These are phyloP conservation scores for Kappamyces sp. DNA, from an alignment of 192 early-diverging fungal genomes.

Conservation along the genomic window DNA sequence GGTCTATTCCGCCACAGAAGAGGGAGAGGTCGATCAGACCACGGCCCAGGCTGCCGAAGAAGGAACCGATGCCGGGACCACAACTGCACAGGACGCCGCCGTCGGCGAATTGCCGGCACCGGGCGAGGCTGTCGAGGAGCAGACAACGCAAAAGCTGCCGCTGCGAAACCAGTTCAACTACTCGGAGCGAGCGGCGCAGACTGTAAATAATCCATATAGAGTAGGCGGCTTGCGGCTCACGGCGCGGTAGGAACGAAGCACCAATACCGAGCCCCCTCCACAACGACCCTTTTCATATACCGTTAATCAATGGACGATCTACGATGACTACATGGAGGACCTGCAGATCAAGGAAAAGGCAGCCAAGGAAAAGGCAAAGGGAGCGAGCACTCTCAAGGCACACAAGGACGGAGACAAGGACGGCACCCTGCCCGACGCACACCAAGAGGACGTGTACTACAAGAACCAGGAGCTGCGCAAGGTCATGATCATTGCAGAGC, in stretches of 20 bases:
- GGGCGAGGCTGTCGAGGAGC: conserved; percentile 27
- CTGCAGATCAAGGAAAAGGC: conserved; percentile 48
- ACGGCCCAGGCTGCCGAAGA: conserved; percentile 23
- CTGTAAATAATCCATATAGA: conserved; percentile 53
- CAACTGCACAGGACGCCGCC: conserved; percentile 8
- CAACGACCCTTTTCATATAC: conserved; percentile 42
- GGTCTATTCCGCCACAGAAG: conserved; percentile 34
- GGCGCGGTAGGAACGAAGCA: conserved; percentile 40
- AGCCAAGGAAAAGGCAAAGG: conserved; percentile 54
- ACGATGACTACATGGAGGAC: conserved; percentile 58
- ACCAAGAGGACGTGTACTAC: conserved; percentile 55
- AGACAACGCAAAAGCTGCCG: conserved; percentile 41
- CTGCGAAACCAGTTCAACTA: conserved; percentile 60
- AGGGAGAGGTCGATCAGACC: conserved; percentile 20
- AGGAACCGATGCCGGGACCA: conserved; percentile 15
- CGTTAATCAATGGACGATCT: conserved; percentile 61
- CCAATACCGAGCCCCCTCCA: conserved; percentile 61
- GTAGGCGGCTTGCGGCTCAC: conserved; percentile 25
- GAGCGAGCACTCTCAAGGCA: conserved; percentile 32
- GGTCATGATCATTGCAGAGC: conserved; percentile 46
- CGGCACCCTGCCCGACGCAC: conserved; percentile 41
- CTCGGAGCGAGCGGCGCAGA: conserved; percentile 54
- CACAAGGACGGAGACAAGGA: conserved; percentile 52
- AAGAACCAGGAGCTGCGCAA: conserved; percentile 52
- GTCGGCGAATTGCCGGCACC: conserved; percentile 9